These are phyloP conservation scores for Glycine soja DNA, from an alignment of 306 rosid species.

Conservation along the genomic window DNA sequence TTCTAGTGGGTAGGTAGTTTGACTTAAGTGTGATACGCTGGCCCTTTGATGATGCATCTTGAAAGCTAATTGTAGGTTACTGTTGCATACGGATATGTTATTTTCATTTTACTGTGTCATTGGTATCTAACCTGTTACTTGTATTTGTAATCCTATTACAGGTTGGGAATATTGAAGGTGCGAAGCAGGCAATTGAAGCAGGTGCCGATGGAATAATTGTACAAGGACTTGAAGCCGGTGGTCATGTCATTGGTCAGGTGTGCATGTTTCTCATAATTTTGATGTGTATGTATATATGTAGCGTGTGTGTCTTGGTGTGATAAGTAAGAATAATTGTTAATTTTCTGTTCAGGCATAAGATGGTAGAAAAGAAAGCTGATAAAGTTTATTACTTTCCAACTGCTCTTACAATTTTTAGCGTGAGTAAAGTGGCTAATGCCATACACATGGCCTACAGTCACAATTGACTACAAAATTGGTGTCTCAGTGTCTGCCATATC, in stretches of 20 bases:
- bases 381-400: too few relatives aligned
- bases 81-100: slow-evolving; percentile 1
- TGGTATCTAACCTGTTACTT: slow-evolving; percentile 13
- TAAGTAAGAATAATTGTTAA: background rate
- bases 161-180: slow-evolving; percentile 70
- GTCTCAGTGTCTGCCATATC: background rate
- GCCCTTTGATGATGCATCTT: slow-evolving; percentile 11
- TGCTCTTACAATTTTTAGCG: too few relatives aligned
- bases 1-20: too few relatives aligned
- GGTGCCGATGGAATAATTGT: slow-evolving; percentile 87
- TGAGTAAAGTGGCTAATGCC: too few relatives aligned
- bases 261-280: slow-evolving; percentile 29
- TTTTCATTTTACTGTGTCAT: slow-evolving; percentile 13
- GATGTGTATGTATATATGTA: background rate
- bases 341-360: background rate
- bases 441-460: background rate
- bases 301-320: background rate
- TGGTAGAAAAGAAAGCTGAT: background rate
- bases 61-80: slow-evolving; percentile 17
- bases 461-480: background rate
- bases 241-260: slow-evolving; percentile 91
- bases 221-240: slow-evolving; percentile 95
- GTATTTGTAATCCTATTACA: slow-evolving; percentile 47
- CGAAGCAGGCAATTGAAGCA: slow-evolving; percentile 65
- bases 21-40: too few relatives aligned